A percentile compares a stretch with the other conserved stretches of the same genome.
phyloP scores from a whole-genome alignment of 1,139 yeast species.

The Yamadazyma mexicana region DNA sequence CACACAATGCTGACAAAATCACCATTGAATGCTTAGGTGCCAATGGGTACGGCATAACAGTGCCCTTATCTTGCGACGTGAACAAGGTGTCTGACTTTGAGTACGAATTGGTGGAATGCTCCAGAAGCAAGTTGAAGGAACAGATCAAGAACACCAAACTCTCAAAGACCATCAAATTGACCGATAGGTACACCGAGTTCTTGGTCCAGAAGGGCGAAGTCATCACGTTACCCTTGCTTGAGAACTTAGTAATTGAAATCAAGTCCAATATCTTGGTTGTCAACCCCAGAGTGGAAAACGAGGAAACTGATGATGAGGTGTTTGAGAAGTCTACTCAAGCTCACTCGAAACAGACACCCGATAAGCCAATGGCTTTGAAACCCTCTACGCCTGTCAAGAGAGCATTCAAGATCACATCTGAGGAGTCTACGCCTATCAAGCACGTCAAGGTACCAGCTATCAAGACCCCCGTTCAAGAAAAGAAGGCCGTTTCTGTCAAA shows the following conservation, averaged over 20 bases:
- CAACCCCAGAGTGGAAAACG: slow-evolving; percentile 46
- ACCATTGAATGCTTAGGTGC: slow-evolving; percentile 62
- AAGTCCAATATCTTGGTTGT: slow-evolving; percentile 59
- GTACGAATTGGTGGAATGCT: slow-evolving; percentile 25
- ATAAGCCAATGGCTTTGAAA: neutral
- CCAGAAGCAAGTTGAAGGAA: slow-evolving; percentile 13
- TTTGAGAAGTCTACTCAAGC: slow-evolving; percentile 17
- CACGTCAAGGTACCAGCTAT: slow-evolving; percentile 1
- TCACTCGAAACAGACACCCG: slow-evolving; percentile 3
- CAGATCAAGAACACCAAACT: slow-evolving; percentile 1
- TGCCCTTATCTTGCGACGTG: slow-evolving; percentile 51
- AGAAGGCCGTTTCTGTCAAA: neutral
- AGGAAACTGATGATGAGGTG: slow-evolving; percentile 41
- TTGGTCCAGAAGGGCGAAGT: slow-evolving; percentile 54
- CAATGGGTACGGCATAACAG: slow-evolving; percentile 65
- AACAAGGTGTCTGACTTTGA: slow-evolving; percentile 28
- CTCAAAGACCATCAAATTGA: slow-evolving; percentile 42
- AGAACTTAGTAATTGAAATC: slow-evolving; percentile 61
- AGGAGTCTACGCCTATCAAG: slow-evolving; percentile 24
- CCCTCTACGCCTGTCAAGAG: slow-evolving; percentile 22
- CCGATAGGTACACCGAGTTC: slow-evolving; percentile 54
- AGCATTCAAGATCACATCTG: slow-evolving; percentile 19
- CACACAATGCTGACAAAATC: slow-evolving; percentile 21
- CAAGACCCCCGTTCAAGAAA: neutral
- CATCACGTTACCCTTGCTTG: slow-evolving; percentile 53